Conservation (phyloP, 768 basidiomycete species). For the Leucogyrophana mollusca region DNA sequence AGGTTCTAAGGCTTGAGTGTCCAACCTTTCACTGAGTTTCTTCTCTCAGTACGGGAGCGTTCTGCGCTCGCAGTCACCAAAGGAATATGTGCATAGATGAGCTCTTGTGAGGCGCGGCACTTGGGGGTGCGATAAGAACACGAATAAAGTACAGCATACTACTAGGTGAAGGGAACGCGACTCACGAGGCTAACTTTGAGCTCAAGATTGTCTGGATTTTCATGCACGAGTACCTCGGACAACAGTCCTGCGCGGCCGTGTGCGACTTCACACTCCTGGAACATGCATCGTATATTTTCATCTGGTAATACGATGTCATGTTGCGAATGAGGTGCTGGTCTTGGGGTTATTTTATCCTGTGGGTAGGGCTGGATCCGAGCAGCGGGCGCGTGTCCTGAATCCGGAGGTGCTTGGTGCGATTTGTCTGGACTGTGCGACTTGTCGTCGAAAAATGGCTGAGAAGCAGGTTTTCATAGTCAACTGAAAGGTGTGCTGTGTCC, state of each 20-base stretch:
- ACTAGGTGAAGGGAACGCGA: conserved; percentile 6
- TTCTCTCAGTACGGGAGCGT: conserved; percentile 49
- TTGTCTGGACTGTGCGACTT: conserved; percentile 72
- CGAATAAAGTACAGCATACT: not conserved
- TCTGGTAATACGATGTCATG: conserved; percentile 64
- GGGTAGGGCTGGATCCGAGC: conserved; percentile 37
- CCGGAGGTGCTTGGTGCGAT: conserved; percentile 31
- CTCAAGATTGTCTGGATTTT: conserved; percentile 68
- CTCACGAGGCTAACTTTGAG: conserved; percentile 66
- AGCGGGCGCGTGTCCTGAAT: conserved; percentile 33
- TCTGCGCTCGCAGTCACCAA: conserved; percentile 88
- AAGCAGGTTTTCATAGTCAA: conserved; percentile 73
- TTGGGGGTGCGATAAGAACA: conserved; percentile 35
- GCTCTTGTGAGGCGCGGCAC: conserved; percentile 79
- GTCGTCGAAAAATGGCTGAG: too few species aligned
- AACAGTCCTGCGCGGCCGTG: conserved; percentile 78
- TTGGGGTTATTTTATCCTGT: conserved; percentile 21
- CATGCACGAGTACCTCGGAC: conserved; percentile 65
- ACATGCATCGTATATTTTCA: conserved; percentile 80
- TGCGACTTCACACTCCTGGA: conserved; percentile 84
- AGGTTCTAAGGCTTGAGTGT: conserved; percentile 13
- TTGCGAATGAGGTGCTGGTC: conserved; percentile 23
- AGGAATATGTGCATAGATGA: conserved; percentile 83
- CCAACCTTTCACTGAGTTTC: conserved; percentile 11
- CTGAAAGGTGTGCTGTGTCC: conserved; percentile 76